phyloP scores from a whole-genome alignment of 768 basidiomycete genomes.

The Tulasnella sp. region DNA sequence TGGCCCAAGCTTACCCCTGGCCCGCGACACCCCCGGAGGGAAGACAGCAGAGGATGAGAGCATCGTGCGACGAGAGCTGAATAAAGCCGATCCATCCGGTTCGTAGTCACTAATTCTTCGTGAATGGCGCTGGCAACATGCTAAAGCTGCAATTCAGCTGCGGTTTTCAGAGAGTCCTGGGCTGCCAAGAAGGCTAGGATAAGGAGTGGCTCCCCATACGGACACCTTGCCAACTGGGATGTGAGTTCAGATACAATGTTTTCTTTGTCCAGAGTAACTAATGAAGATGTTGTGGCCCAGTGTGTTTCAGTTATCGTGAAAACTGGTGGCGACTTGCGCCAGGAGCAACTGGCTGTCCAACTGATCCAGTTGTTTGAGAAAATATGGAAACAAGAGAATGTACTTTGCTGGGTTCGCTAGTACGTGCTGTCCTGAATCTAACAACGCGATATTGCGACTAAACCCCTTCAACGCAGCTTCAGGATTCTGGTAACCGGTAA shows the following conservation, averaged over 20 bases:
- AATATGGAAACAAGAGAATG: slow-evolving; percentile 95
- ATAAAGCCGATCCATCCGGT: slow-evolving; percentile 92
- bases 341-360: slow-evolving; percentile 96
- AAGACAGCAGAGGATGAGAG: slow-evolving; percentile 88
- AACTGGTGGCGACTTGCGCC: slow-evolving; percentile 93
- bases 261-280: background rate
- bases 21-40: slow-evolving; percentile 37
- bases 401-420: slow-evolving; percentile 46
- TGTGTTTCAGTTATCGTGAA: slow-evolving; percentile 98
- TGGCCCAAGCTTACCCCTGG: slow-evolving; percentile 25
- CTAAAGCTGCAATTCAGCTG: slow-evolving; percentile 48
- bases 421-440: background rate
- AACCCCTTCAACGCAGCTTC: slow-evolving; percentile 60
- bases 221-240: slow-evolving; percentile 77
- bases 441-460: background rate
- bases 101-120: slow-evolving; percentile 29
- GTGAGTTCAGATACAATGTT: slow-evolving; percentile 41
- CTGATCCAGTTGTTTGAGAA: slow-evolving; percentile 89
- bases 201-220: slow-evolving; percentile 91
- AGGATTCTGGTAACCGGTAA: slow-evolving; percentile 94
- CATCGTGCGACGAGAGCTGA: slow-evolving; percentile 90
- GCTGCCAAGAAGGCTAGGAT: slow-evolving; percentile 93
- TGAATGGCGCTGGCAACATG: background rate
- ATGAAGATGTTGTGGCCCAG: slow-evolving; percentile 49
- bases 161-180: slow-evolving; percentile 97